Conservation (phyloP, 1,284 basidiomycete genomes). For the Apiotrichum veenhuisii region DNA sequence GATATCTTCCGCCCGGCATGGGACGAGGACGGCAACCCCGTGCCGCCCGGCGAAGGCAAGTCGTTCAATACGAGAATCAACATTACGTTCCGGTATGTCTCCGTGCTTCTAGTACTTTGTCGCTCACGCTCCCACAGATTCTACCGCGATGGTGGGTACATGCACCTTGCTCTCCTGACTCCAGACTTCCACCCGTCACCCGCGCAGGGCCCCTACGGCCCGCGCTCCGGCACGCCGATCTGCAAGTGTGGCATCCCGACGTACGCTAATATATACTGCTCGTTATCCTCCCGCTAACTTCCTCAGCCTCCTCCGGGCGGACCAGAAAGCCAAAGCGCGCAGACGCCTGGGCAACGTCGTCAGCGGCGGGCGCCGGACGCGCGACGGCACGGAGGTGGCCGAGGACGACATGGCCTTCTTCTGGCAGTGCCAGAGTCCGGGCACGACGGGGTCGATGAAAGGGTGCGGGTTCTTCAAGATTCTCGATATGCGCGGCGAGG, state of each 20-base stretch:
- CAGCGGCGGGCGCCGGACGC: neutral
- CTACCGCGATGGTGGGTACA: conserved; percentile 34
- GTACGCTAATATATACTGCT: conserved; percentile 23
- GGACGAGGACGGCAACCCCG: conserved; percentile 24
- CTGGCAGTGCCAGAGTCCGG: conserved; percentile 80
- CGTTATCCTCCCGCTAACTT: neutral
- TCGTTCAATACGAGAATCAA: conserved; percentile 73
- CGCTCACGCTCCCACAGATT: too few relatives aligned
- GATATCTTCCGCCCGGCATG: conserved; percentile 69
- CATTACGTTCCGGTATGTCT: conserved; percentile 66
- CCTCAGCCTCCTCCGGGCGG: conserved; percentile 46
- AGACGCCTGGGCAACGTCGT: conserved; percentile 10
- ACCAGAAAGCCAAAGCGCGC: conserved; percentile 49
- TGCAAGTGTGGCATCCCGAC: conserved; percentile 79
- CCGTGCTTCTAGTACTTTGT: neutral
- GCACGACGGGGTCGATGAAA: conserved; percentile 71
- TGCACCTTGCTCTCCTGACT: conserved; percentile 36
- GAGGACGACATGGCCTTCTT: conserved; percentile 61
- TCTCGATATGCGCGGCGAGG: conserved; percentile 71
- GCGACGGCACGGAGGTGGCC: conserved; percentile 14
- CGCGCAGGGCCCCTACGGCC: conserved; percentile 15
- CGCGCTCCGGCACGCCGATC: conserved; percentile 48
- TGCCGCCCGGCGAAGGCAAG: conserved; percentile 36
- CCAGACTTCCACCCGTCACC: conserved; percentile 70
- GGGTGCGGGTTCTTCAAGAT: conserved; percentile 77